These are phyloP conservation scores for Trifolium pratense DNA, from an alignment of 306 rosid genomes.

Conservation along the genomic window DNA sequence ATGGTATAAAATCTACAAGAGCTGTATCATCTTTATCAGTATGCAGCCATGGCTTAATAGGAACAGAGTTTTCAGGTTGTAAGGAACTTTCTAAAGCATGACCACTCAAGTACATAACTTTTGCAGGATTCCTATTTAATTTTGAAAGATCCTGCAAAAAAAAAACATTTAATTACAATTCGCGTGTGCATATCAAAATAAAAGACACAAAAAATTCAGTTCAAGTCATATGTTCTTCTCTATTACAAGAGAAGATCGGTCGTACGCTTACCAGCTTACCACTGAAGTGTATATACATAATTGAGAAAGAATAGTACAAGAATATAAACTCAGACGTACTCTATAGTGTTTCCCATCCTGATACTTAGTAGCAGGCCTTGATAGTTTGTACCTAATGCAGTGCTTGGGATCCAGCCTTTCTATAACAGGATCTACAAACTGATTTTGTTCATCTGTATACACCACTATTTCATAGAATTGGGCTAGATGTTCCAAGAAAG, in stretches of 20 bases:
- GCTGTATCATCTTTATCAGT: conserved; percentile 77
- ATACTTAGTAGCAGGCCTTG: conserved; percentile 92
- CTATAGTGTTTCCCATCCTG: conserved; percentile 88
- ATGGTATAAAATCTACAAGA: conserved; percentile 90
- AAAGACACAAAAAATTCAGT: conserved; percentile 8
- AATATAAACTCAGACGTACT: conserved; percentile 56
- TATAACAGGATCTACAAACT: conserved; percentile 95
- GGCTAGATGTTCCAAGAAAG: conserved; percentile 93
- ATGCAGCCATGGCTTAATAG: conserved; percentile 79
- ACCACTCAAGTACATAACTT: conserved; percentile 87
- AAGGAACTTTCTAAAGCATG: conserved; percentile 86
- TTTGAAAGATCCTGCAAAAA: conserved; percentile 82
- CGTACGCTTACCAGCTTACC: background rate
- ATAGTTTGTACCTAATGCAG: conserved; percentile 78
- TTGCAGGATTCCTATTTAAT: conserved; percentile 86
- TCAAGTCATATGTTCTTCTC: background rate
- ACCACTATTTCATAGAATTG: conserved; percentile 85
- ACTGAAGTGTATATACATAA: conserved; percentile 5
- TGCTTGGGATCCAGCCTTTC: conserved; percentile 91
- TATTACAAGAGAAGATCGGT: background rate
- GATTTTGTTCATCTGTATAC: conserved; percentile 82
- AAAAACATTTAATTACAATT: background rate
- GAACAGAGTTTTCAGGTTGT: conserved; percentile 83
- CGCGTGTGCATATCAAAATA: background rate
- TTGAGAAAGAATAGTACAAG: conserved; percentile 25